These are phyloP conservation scores for Gossypium arboreum DNA, from an alignment of 345 rosid species.

Conservation along the genomic window DNA sequence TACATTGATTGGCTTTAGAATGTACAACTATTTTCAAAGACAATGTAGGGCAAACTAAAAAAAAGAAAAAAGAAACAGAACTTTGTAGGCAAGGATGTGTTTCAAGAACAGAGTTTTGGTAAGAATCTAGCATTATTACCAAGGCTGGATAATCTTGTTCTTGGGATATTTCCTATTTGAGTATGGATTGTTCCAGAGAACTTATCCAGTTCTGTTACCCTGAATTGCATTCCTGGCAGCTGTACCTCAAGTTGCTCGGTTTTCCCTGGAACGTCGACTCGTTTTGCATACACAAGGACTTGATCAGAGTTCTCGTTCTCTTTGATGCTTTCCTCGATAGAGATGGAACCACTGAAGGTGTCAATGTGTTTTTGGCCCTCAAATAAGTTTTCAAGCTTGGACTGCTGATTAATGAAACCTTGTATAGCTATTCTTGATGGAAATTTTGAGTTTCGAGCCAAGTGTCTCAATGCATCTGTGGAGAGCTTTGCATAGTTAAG, in stretches of 20 bases:
- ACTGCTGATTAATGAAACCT: conserved; percentile 29
- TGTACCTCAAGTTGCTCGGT: conserved; percentile 20
- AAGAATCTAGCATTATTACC: conserved; percentile 25
- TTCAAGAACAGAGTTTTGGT: conserved; percentile 42
- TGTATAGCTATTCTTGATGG: conserved; percentile 31
- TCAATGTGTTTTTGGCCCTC: background rate
- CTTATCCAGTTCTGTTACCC: conserved; percentile 27
- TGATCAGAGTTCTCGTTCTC: conserved; percentile 11
- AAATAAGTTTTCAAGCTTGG: conserved; percentile 15
- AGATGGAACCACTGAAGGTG: background rate
- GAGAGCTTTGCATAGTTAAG: conserved; percentile 48
- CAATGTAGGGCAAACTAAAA: background rate
- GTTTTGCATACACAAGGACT: conserved; percentile 20
- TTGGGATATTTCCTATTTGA: conserved; percentile 21
- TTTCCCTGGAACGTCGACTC: conserved; percentile 4
- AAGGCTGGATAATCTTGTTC: conserved; percentile 23
- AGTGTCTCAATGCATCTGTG: conserved; percentile 25
- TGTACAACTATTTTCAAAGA: background rate
- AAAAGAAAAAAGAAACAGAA: no score
- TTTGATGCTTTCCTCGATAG: background rate
- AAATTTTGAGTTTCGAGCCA: conserved; percentile 35
- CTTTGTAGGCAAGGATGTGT: background rate
- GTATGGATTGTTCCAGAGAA: conserved; percentile 22
- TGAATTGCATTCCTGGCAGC: conserved; percentile 25
- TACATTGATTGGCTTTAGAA: conserved; percentile 4